phyloP scores from a whole-genome alignment of 192 early-diverging fungal species.

The Backusella westeae region DNA sequence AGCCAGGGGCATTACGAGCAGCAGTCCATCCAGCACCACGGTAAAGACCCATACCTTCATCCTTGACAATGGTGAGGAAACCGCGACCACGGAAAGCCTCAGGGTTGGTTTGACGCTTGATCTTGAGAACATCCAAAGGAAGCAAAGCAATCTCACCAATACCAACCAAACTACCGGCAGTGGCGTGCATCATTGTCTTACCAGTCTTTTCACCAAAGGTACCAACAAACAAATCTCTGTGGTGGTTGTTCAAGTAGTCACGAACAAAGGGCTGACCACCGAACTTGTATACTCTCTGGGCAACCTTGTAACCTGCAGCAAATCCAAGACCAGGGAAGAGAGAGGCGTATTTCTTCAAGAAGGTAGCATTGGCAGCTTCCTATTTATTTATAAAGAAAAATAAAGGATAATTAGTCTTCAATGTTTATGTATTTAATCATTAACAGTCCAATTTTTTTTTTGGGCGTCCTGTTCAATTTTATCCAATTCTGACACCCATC shows the following conservation, averaged over 20 bases:
- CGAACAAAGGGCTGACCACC: conserved; percentile 96
- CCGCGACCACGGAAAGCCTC: conserved; percentile 84
- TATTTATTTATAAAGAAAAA: conserved; percentile 10
- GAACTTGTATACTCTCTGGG: conserved; percentile 98
- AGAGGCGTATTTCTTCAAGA: conserved; percentile 83
- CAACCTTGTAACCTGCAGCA: conserved; percentile 97
- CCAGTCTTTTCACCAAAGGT: conserved; percentile 92
- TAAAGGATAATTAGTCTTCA: neutral
- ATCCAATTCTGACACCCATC: neutral
- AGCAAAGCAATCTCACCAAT: conserved; percentile 97
- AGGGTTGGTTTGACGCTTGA: conserved; percentile 96
- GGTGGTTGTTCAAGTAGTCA: conserved; percentile 86
- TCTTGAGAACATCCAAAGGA: conserved; percentile 97
- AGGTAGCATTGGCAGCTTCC: conserved; percentile 74
- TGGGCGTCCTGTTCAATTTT: neutral
- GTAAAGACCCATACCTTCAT: conserved; percentile 93
- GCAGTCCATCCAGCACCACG: conserved; percentile 96
- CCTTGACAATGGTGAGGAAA: conserved; percentile 69
- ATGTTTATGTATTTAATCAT: neutral
- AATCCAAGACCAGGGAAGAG: conserved; percentile 97
- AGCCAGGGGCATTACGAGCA: conserved; percentile 96
- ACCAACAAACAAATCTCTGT: conserved; percentile 70
- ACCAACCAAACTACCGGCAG: conserved; percentile 94
- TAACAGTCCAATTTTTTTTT: neutral
- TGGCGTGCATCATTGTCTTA: conserved; percentile 97